Conservation (phyloP, 495 filamentous ascomycete species). For the Penicillium fimorum region DNA sequence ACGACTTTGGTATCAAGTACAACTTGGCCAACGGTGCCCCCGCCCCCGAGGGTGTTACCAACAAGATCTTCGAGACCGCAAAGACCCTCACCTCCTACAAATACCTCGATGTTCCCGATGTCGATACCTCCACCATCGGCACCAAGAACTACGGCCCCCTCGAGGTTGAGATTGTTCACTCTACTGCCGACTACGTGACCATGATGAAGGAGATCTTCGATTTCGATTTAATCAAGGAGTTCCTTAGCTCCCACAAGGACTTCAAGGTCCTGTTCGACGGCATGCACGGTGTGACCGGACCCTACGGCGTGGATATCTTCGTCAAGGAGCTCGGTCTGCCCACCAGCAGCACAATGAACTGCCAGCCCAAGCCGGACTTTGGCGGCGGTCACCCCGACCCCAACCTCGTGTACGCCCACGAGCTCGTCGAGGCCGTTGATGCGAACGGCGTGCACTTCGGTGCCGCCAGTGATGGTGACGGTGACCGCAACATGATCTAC, state of each 20-base stretch:
- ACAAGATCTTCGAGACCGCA: slow-evolving; percentile 92
- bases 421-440: slow-evolving; percentile 89
- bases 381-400: slow-evolving; percentile 96
- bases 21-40: slow-evolving; percentile 95
- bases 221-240: slow-evolving; percentile 89
- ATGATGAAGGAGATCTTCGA: slow-evolving; percentile 99
- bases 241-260: slow-evolving; percentile 78
- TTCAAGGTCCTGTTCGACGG: slow-evolving; percentile 98
- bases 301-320: slow-evolving; percentile 93
- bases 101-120: slow-evolving; percentile 77
- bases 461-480: slow-evolving; percentile 93
- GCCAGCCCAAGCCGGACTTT: slow-evolving; percentile 88
- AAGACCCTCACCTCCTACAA: slow-evolving; percentile 91
- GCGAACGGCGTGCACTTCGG: slow-evolving; percentile 91
- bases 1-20: slow-evolving; percentile 99
- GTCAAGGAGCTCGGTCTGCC: slow-evolving; percentile 84
- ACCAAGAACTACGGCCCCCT: slow-evolving; percentile 77
- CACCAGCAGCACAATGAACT: slow-evolving; percentile 83
- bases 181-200: slow-evolving; percentile 83
- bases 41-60: slow-evolving; percentile 90
- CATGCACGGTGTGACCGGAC: slow-evolving; percentile 90
- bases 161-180: slow-evolving; percentile 94
- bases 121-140: slow-evolving; percentile 83
- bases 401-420: slow-evolving; percentile 97
- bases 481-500: slow-evolving; percentile 99